Conservation (phyloP, 1,284 basidiomycete genomes). For the Earliella scabrosa region DNA sequence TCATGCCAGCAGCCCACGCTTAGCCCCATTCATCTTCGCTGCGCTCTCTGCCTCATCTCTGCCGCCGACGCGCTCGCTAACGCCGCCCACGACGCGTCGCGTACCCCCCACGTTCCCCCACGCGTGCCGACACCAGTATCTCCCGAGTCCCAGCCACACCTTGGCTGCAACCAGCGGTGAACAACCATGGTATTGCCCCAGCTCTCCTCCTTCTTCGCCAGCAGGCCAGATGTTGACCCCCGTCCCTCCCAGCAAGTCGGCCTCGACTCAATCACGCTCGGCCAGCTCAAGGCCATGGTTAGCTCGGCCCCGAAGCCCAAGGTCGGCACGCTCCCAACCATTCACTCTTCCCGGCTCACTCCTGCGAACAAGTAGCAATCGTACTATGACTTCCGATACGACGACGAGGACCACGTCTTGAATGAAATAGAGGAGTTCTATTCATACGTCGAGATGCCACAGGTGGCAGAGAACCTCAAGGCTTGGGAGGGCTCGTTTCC, state of each 20-base stretch:
- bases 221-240: conserved; percentile 25
- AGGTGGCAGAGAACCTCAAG: conserved; percentile 86
- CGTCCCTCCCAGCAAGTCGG: conserved; percentile 29
- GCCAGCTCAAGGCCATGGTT: conserved; percentile 80
- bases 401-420: conserved; percentile 94
- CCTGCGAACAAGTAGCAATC: conserved; percentile 62
- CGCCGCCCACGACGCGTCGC: conserved; percentile 2
- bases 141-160: conserved; percentile 7
- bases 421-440: conserved; percentile 99
- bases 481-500: conserved; percentile 87
- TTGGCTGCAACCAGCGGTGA: too few species aligned
- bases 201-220: conserved; percentile 28
- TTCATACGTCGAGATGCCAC: conserved; percentile 94
- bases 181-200: conserved; percentile 35
- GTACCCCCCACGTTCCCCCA: conserved; percentile 5
- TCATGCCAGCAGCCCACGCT: not conserved
- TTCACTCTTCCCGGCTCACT: conserved; percentile 18
- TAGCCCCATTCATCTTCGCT: not conserved
- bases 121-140: not conserved
- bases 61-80: not conserved
- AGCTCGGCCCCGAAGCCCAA: conserved; percentile 75
- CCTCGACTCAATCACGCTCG: conserved; percentile 78
- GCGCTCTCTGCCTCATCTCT: not conserved
- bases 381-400: conserved; percentile 89
- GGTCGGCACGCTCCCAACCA: conserved; percentile 44